A percentile compares a stretch with the other conserved stretches of the same genome.
Evolutionary conservation across 2,329 filamentous ascomycete genomes (phyloP).

Genomic region (Aspergillus candidus): DNA sequence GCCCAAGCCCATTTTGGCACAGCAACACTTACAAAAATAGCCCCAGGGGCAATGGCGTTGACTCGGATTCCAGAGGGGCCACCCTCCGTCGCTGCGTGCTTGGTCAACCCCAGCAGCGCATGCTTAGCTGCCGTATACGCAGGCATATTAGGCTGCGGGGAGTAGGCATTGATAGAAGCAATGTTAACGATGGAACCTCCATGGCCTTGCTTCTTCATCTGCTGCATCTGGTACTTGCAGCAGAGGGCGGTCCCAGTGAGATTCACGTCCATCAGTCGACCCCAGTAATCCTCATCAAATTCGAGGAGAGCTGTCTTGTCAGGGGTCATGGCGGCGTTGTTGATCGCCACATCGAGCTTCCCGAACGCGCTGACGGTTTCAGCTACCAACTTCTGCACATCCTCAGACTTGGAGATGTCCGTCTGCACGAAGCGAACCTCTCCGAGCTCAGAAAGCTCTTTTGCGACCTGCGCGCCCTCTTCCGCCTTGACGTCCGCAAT

Average conservation of each 20-base stretch:
- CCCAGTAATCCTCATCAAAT: constrained; percentile 33
- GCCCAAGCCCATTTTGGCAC: not conserved
- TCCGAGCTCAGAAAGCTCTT: constrained; percentile 10
- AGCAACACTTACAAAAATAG: constrained; percentile 5
- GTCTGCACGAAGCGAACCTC: constrained; percentile 19
- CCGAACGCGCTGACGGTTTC: constrained; percentile 32
- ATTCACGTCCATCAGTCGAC: constrained; percentile 35
- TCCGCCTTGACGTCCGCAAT: constrained; percentile 65
- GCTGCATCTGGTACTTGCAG: constrained; percentile 37
- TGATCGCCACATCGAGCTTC: constrained; percentile 40
- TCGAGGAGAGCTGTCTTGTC: constrained; percentile 25
- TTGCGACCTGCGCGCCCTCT: constrained; percentile 11
- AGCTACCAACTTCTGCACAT: constrained; percentile 26
- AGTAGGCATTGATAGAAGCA: constrained; percentile 35
- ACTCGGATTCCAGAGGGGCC: constrained; percentile 30
- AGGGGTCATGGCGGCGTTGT: constrained; percentile 32
- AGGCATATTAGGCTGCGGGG: constrained; percentile 31
- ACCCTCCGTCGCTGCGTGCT: constrained; percentile 31
- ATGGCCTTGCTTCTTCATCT: constrained; percentile 32
- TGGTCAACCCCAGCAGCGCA: constrained; percentile 41
- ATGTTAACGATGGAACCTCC: constrained; percentile 38
- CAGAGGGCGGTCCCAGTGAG: constrained; percentile 39
- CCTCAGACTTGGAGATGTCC: constrained; percentile 24
- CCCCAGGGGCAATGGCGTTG: constrained; percentile 27
- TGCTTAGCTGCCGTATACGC: constrained; percentile 42